Conservation (phyloP, 148 eudicot species). For the Fagopyrum tataricum region DNA sequence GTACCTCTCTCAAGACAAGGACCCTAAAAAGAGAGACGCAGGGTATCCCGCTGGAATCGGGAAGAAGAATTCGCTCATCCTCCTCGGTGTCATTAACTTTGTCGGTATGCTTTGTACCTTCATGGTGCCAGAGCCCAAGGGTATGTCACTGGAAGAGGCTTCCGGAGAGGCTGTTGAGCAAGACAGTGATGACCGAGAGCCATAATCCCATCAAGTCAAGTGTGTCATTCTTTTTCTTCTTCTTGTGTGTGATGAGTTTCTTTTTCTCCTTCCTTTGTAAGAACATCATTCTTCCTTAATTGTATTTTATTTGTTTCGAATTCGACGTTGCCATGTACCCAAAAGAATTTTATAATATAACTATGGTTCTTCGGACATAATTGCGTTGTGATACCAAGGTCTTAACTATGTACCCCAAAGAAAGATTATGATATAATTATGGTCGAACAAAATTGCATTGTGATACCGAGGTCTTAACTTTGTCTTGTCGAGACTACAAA, state of each 20-base stretch:
- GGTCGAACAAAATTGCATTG: too few species aligned
- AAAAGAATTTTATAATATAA: too few species aligned
- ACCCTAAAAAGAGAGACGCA: conserved; percentile 3
- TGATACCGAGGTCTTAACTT: too few species aligned
- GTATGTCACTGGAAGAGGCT: background rate
- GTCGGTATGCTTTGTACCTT: conserved; percentile 4
- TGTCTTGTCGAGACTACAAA: too few species aligned
- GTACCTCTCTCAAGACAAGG: conserved; percentile 1
- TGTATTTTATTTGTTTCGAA: too few species aligned
- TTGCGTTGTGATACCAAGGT: too few species aligned
- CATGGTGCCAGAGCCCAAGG: background rate
- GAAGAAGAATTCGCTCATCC: background rate
- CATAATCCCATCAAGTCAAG: background rate
- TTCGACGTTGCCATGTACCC: too few species aligned
- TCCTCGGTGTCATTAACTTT: background rate
- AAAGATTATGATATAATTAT: too few species aligned
- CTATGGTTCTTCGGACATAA: too few species aligned
- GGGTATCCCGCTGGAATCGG: conserved; percentile 10
- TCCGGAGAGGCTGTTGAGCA: background rate
- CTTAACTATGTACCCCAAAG: too few species aligned
- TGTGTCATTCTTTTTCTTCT: background rate
- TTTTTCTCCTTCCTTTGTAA: too few species aligned
- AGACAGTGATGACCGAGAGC: background rate
- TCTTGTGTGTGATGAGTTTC: background rate
- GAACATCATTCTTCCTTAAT: too few species aligned